A percentile compares a stretch with the other conserved stretches of the same genome.
phyloP scores from a whole-genome alignment of 805 yeast genomes.

The Wickerhamiella slavikovae region DNA sequence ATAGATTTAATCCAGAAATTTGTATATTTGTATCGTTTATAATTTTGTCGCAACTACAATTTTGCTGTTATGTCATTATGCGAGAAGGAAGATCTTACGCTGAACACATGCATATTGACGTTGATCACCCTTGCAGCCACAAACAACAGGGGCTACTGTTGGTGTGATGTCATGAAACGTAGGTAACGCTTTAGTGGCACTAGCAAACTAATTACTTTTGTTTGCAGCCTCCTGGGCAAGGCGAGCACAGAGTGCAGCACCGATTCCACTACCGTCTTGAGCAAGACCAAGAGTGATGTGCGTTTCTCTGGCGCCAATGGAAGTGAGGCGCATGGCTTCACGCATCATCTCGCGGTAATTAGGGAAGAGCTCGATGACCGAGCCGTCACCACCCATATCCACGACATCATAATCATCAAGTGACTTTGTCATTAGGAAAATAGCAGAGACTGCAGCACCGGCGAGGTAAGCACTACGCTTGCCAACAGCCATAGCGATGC shows the following conservation, averaged over 20 bases:
- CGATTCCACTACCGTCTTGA: constrained; percentile 92
- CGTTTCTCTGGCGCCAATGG: constrained; percentile 56
- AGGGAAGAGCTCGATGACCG: constrained; percentile 85
- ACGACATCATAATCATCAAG: constrained; percentile 48
- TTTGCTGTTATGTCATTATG: too few relatives aligned
- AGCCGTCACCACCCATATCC: constrained; percentile 91
- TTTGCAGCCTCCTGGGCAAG: background rate
- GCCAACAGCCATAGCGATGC: constrained; percentile 57
- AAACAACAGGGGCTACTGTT: too few relatives aligned
- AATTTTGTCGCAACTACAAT: too few relatives aligned
- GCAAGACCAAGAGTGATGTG: constrained; percentile 63
- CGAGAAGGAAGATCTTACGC: too few relatives aligned
- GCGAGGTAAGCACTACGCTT: constrained; percentile 78
- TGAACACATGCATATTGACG: too few relatives aligned
- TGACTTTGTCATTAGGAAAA: constrained; percentile 44
- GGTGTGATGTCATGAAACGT: too few relatives aligned
- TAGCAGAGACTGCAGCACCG: constrained; percentile 78
- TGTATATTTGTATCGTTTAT: too few relatives aligned
- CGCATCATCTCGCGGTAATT: constrained; percentile 64
- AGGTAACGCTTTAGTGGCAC: too few relatives aligned
- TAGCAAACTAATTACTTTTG: too few relatives aligned
- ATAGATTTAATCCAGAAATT: too few relatives aligned
- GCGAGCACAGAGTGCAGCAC: constrained; percentile 86
- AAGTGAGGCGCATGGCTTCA: constrained; percentile 41
- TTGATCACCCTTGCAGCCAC: too few relatives aligned